A percentile compares a stretch with the other conserved stretches of the same genome.
Conservation (phyloP, 2,329 filamentous ascomycete genomes). For the Trichoderma sp. region DNA sequence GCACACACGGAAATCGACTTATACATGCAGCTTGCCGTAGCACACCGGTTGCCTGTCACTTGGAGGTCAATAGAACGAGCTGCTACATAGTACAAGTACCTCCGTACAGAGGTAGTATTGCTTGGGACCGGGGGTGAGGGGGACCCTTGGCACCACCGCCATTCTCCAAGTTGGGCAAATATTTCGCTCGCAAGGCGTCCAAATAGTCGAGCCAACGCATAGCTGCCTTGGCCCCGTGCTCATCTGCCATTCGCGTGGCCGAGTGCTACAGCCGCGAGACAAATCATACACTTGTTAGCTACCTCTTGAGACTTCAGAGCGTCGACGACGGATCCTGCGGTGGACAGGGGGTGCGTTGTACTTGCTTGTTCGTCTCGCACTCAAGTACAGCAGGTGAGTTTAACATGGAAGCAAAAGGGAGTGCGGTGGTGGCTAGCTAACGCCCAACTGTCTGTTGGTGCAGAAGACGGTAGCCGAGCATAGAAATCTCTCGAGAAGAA, state of each 20-base stretch:
- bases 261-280: conserved; percentile 8
- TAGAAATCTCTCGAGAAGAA: neutral
- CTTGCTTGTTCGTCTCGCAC: neutral
- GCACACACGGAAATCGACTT: neutral
- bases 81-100: neutral
- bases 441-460: neutral
- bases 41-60: conserved; percentile 3
- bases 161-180: conserved; percentile 5
- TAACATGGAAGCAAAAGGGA: neutral
- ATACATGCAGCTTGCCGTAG: conserved; percentile 7
- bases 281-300: neutral
- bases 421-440: neutral
- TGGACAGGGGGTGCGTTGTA: neutral
- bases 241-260: conserved; percentile 4
- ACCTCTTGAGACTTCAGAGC: neutral
- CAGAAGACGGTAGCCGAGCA: neutral
- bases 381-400: neutral
- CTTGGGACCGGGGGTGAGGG: neutral
- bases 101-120: too few species aligned
- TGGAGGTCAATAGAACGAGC: neutral
- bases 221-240: conserved; percentile 7
- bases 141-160: neutral
- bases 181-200: conserved; percentile 13
- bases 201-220: conserved; percentile 17
- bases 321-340: neutral